Evolutionary conservation across 345 rosid genomes (phyloP), one percentile per base, ranked within the genome.

Genomic region (Syzygium aromaticum): DNA sequence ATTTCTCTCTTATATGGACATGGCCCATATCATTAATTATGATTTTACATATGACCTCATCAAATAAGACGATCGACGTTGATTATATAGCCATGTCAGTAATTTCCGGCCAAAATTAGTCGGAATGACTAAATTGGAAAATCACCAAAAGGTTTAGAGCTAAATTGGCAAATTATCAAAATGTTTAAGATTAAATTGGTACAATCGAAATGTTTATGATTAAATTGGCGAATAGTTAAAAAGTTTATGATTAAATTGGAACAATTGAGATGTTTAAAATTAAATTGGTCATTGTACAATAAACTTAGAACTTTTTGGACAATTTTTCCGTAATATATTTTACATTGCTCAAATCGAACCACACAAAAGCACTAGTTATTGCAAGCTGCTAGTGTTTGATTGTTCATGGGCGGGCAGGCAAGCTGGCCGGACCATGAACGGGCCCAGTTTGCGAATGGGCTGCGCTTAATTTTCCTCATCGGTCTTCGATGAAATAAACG

Each of bases 231-330:
- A 59, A 12, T 59, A 1, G 0, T n/a, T 30, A 61, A 61, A 61
- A 12, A 6, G 0, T 13, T 61, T 61, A n/a, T 2, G 7, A n/a
- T 1, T 61, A 61, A 61, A 61, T 61, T 6, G 1, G 13, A 1
- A 0, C 4, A 9, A 0, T 59, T 2, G 14, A 59, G 11, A 0
- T 43, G 5, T 5, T 59, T 1, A 27, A 59, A 5, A 11, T 5
- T 5, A 25, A 27, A 59, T 59, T 27, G 27, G 1, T 43, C 7
- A 43, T 43, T 1, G 7, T 16, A 6, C 21, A 2, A 53, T 16
- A 53, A 17, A 17, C 5, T 53, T 1, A 53, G 7, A 53, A 43
- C 1, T 53, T 16, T 17, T 17, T 53, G 21, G 21, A 14, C 7
- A 53, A 53, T 53, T 53, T 54, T 22, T 10, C 54, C 10, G 11